Evolutionary conservation across 805 yeast species (phyloP).

Genomic region (Zygosaccharomyces pseudorouxii): DNA sequence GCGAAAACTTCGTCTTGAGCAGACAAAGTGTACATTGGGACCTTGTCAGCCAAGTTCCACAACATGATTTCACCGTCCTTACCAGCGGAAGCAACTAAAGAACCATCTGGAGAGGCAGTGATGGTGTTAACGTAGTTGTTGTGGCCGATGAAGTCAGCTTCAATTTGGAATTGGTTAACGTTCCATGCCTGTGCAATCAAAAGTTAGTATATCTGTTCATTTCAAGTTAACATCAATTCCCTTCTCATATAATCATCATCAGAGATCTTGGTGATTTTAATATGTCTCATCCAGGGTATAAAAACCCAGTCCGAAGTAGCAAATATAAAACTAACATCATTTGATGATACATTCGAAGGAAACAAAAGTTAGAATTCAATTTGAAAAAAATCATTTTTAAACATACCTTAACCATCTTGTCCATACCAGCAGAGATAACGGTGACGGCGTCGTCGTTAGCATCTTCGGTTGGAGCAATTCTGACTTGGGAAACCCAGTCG

Average conservation of each 20-base stretch:
- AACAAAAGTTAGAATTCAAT: constrained; percentile 5
- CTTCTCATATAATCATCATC: constrained; percentile 41
- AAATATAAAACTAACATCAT: constrained; percentile 84
- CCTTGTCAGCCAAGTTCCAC: constrained; percentile 90
- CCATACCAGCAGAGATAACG: constrained; percentile 98
- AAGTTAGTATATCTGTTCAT: constrained; percentile 41
- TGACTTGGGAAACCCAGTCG: constrained; percentile 99
- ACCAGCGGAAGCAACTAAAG: constrained; percentile 99
- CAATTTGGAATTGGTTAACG: constrained; percentile 72
- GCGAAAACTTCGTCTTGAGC: constrained; percentile 97
- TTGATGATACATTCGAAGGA: constrained; percentile 25
- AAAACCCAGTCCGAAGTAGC: constrained; percentile 95
- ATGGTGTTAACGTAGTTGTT: constrained; percentile 96
- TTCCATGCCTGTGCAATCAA: constrained; percentile 77
- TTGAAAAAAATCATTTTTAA: constrained; percentile 16
- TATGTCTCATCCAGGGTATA: constrained; percentile 88
- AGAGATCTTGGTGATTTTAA: constrained; percentile 97
- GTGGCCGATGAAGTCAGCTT: constrained; percentile 98
- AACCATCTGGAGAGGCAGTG: constrained; percentile 99
- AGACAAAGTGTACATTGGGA: constrained; percentile 85
- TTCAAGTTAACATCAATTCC: not conserved
- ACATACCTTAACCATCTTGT: constrained; percentile 98
- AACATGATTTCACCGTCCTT: constrained; percentile 98
- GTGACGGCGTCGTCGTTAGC: constrained; percentile 53
- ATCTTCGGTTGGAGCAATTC: constrained; percentile 75